Percentiles rank a stretch among this genome's conserved stretches.
Conservation (phyloP, 306 rosid genomes). For the Sphenostylis stenocarpa region DNA sequence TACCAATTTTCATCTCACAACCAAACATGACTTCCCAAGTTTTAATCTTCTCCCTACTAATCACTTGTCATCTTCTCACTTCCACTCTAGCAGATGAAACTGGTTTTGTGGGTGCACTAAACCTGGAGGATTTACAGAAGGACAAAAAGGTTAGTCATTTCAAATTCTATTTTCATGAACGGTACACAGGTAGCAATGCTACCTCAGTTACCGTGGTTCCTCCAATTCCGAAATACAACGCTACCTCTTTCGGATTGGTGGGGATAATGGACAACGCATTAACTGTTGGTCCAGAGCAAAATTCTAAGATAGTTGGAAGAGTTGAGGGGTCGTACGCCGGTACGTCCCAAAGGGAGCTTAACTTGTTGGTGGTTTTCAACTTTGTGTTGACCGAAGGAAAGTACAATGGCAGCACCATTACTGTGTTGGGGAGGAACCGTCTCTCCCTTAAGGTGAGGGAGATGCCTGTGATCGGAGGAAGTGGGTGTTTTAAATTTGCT, state of each 20-base stretch:
- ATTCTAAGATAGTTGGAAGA: slow-evolving; percentile 43
- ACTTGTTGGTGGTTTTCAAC: slow-evolving; percentile 56
- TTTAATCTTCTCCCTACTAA: slow-evolving; percentile 9
- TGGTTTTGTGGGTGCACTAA: slow-evolving; percentile 27
- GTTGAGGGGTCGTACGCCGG: slow-evolving; percentile 58
- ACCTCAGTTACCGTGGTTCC: slow-evolving; percentile 30
- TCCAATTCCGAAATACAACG: background rate
- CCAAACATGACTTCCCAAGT: slow-evolving; percentile 24
- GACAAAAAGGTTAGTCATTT: slow-evolving; percentile 54
- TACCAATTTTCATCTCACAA: background rate
- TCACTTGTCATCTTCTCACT: background rate
- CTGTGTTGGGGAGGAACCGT: background rate
- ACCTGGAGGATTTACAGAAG: slow-evolving; percentile 38
- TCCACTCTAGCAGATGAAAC: slow-evolving; percentile 9
- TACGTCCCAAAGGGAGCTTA: slow-evolving; percentile 39
- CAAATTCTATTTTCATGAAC: slow-evolving; percentile 59
- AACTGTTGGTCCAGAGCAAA: slow-evolving; percentile 35
- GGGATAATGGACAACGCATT: slow-evolving; percentile 38
- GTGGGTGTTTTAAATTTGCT: background rate
- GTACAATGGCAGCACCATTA: slow-evolving; percentile 63
- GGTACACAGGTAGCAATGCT: slow-evolving; percentile 31
- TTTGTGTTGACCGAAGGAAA: slow-evolving; percentile 59
- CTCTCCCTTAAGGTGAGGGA: background rate
- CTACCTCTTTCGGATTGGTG: slow-evolving; percentile 33
- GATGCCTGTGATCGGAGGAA: background rate